Evolutionary conservation across 441 rosid species (phyloP).

Genomic region (Adansonia gregorii): DNA sequence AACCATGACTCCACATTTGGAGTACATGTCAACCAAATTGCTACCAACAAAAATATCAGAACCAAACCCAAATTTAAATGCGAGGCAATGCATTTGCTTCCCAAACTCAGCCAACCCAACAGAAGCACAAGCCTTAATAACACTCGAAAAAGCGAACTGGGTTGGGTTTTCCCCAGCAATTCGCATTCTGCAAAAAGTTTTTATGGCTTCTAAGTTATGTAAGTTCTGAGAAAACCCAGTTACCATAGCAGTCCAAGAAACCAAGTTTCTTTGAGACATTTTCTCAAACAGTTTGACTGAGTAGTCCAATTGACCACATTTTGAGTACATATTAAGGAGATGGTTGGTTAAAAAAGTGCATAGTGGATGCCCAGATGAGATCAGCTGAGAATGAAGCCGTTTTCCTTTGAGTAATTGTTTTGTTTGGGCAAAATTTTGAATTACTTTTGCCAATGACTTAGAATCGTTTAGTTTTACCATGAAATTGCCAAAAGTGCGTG

Average conservation of each 20-base stretch:
- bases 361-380: slow-evolving; percentile 26
- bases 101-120: slow-evolving; percentile 37
- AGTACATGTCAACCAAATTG: slow-evolving; percentile 32
- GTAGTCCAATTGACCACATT: slow-evolving; percentile 39
- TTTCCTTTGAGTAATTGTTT: slow-evolving; percentile 18
- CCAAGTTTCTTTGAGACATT: slow-evolving; percentile 35
- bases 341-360: slow-evolving; percentile 33
- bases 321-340: slow-evolving; percentile 40
- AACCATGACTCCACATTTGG: slow-evolving; percentile 28
- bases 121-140: slow-evolving; percentile 38
- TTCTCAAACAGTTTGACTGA: slow-evolving; percentile 37
- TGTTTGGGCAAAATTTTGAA: slow-evolving; percentile 22
- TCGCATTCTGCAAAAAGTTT: slow-evolving; percentile 37
- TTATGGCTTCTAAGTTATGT: slow-evolving; percentile 27
- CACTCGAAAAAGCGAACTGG: slow-evolving; percentile 38
- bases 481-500: neutral
- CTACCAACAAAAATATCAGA: slow-evolving; percentile 28
- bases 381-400: slow-evolving; percentile 32
- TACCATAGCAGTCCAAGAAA: slow-evolving; percentile 50
- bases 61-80: slow-evolving; percentile 29
- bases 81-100: slow-evolving; percentile 34
- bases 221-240: slow-evolving; percentile 43
- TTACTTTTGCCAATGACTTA: slow-evolving; percentile 5
- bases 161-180: slow-evolving; percentile 30
- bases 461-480: slow-evolving; percentile 19